Base-by-base conservation (phyloP, 441 rosid genomes). In the Jatropha multifida region DNA sequence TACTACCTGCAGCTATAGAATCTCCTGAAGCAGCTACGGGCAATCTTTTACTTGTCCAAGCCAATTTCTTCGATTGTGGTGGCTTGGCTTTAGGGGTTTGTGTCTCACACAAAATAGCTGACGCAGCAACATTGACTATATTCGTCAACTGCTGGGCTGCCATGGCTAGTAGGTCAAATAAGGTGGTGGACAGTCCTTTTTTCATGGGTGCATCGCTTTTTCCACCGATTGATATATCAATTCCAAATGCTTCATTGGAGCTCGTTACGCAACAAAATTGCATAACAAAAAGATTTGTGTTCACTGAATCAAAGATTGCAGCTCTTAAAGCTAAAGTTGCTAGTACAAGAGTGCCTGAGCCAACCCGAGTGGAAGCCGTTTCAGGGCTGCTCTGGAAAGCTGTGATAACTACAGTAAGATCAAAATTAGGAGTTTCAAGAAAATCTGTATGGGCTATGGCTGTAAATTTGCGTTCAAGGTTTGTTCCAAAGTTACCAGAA, bases 301-400 rank as follows among this genome's bases (percentile, higher is more conserved):
- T 87, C 12, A 26, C 54, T 3, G 75, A 68, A 5, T 15, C 74
- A 1, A 81, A 77, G 64, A 69, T 82, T 1, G 41, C 55, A 0
- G 52, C 64, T 0, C 76, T 87, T 12, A 68, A 60, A 69, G 70
- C 65, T 4, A 66, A 65, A 68, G 54, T 75, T 3, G 63, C 79
- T 26, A 75, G 80, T 14, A 4, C 48, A 59, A 23, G 3, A 0
- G 76, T 75, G 17, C 74, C 69, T 2, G 6, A 52, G 1, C 90
- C 89, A 66, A 80, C 85, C 1, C 71, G 85, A 1, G 85, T 85
- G 1, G 90, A 88, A 78, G 85, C 77, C 1, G 82, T 84, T 8
- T 59, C 73, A 7, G 78, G 85, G 15, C 73, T 85, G 5, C 20
- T 89, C 0, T 85, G 85, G 88, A 83, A 79, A 61, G 72, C 76